These are phyloP conservation scores for Rubia tinctorum DNA, from an alignment of 305 asterid genomes.

Conservation along the genomic window DNA sequence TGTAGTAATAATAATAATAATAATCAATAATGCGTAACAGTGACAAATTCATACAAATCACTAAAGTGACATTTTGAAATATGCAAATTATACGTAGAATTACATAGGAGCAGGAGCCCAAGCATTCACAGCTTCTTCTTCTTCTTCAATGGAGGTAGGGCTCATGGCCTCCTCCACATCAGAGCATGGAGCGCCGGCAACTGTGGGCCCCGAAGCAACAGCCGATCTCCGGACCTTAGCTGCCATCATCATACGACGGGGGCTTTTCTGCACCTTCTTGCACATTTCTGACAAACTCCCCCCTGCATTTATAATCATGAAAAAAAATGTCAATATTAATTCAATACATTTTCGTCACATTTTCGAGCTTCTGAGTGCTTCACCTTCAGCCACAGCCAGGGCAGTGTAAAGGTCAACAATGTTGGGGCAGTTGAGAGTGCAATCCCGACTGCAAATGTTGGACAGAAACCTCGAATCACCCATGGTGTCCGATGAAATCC, in stretches of 20 bases:
- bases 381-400: constrained; percentile 60
- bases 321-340: background rate
- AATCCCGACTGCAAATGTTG: constrained; percentile 45
- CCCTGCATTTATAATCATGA: background rate
- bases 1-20: background rate
- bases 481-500: constrained; percentile 59
- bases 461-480: constrained; percentile 31
- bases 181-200: background rate
- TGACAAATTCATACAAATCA: background rate
- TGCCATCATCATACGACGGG: background rate
- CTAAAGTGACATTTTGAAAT: background rate
- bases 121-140: background rate
- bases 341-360: no score
- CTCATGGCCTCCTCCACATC: background rate
- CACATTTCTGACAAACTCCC: background rate
- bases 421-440: constrained; percentile 56
- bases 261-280: background rate
- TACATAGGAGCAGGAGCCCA: background rate
- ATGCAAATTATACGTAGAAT: background rate
- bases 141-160: background rate
- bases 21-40: no score
- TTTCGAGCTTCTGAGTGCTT: background rate
- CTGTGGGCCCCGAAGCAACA: background rate
- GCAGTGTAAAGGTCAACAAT: constrained; percentile 51
- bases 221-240: background rate